Base-by-base conservation (phyloP, 768 basidiomycete species). In the Psilocybe azurescens region DNA sequence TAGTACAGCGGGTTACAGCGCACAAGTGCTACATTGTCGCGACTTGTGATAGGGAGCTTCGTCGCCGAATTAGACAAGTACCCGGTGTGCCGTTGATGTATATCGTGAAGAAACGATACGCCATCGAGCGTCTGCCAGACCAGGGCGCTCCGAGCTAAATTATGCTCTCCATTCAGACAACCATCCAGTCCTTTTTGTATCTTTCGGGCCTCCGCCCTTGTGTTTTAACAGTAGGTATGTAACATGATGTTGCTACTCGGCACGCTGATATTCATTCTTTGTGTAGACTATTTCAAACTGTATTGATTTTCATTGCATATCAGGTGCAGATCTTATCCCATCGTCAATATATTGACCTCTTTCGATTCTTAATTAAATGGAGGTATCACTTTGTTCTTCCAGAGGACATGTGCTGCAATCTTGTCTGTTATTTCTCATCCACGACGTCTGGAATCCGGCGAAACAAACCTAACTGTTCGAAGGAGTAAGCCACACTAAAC, bases 11-110 rank as follows among this genome's bases (percentile, higher is more conserved):
- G 33, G 95, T 98, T 9, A 94, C 93, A 2, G 87, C 95, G 7
- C 94, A 96, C 78, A 93, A 94, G 73, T 98, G 96, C 76, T 99
- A 93, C 75, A 89, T 99, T 65, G 96, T 99, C 47, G 97, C 97
- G 4, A 98, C 97, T 24, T 99, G 97, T 71, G 97, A 99, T 83
- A 83, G 96, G 61, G 96, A 98, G 71, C 85, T 99, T 32, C 87
- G 97, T 32, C 81, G 95, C 51, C 85, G 97, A 57, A 90, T 99
- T 77, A 87, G 97, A 46, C 95, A 97, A 75, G 84, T 95, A 41
- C 93, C 93, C 36, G 94, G 95, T 61, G 91, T 97, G 49, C 95
- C 96, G 32, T 81, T 99, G 63, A 98, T 99, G 97, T 98, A 98
- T 74, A 97, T 99, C 67, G 94, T 94, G 65, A 88, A 88, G 73